phyloP scores from a whole-genome alignment of 192 early-diverging fungal species.

The Coemansia sp. region DNA sequence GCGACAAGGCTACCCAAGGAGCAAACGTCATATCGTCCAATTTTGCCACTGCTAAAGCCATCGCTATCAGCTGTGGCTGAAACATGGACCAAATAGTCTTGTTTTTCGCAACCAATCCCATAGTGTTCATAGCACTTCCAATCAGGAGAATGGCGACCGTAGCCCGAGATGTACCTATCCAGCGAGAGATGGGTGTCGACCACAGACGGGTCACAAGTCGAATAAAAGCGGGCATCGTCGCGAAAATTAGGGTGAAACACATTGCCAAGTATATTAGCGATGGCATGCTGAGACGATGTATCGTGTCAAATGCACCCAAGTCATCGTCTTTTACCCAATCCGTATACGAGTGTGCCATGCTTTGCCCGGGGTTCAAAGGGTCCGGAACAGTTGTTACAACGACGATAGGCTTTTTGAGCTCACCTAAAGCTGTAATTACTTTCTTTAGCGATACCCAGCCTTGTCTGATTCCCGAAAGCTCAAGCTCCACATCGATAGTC shows the following conservation, averaged over 20 bases:
- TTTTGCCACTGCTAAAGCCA: background rate
- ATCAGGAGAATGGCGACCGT: background rate
- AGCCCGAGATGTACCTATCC: background rate
- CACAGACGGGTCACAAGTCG: background rate
- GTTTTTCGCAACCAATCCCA: no score
- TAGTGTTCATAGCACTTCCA: background rate
- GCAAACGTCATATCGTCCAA: conserved; percentile 4
- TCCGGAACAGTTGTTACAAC: background rate
- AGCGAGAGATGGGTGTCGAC: background rate
- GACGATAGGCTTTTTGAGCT: background rate
- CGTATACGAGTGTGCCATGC: background rate
- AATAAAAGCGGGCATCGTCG: background rate
- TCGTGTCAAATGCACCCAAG: background rate
- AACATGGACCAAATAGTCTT: background rate
- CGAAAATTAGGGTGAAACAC: background rate
- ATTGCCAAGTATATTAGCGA: background rate
- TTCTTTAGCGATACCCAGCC: conserved; percentile 10
- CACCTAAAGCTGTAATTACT: background rate
- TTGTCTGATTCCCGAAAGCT: conserved; percentile 16
- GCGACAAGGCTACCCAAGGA: conserved; percentile 1
- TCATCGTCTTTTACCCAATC: background rate
- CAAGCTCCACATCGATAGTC: conserved; percentile 12
- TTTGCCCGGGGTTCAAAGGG: background rate
- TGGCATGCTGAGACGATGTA: background rate
- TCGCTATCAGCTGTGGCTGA: background rate